Percentiles rank a stretch among this genome's conserved stretches.
phyloP scores from a whole-genome alignment of 108 stramenopile genomes.

The Cyclotella distinguenda region DNA sequence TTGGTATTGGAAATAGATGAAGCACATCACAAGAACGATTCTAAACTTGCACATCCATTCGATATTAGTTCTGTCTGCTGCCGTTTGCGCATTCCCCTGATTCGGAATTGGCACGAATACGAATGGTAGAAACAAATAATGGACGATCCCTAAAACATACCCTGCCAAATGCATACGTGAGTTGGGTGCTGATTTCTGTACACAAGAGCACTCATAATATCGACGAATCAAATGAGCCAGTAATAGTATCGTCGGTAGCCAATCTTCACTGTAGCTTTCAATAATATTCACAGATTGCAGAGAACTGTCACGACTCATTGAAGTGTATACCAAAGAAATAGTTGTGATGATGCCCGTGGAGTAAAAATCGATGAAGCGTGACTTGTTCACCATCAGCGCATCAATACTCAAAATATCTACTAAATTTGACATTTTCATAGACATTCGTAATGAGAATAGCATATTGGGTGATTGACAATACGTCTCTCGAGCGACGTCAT shows the following conservation, averaged over 20 bases:
- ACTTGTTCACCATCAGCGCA: conserved; percentile 20
- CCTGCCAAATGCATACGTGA: conserved; percentile 76
- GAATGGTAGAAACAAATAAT: conserved; percentile 69
- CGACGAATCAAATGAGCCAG: conserved; percentile 40
- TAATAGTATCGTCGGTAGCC: conserved; percentile 13
- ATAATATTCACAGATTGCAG: too few relatives aligned
- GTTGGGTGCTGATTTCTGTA: conserved; percentile 47
- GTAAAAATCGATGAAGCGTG: conserved; percentile 59
- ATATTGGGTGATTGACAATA: too few relatives aligned
- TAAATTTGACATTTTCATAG: not conserved
- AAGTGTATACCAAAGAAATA: not conserved
- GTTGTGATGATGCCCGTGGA: conserved; percentile 41
- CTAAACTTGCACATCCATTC: too few relatives aligned
- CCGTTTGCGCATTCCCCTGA: too few relatives aligned
- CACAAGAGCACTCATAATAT: conserved; percentile 55
- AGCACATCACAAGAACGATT: conserved; percentile 18
- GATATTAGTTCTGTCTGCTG: too few relatives aligned
- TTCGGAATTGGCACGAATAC: conserved; percentile 44
- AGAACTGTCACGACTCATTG: too few relatives aligned
- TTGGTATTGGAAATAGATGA: conserved; percentile 61
- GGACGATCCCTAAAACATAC: conserved; percentile 60
- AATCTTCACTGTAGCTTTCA: too few relatives aligned
- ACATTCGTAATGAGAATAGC: too few relatives aligned
- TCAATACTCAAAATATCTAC: not conserved
- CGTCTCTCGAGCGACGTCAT: too few relatives aligned